Conservation (phyloP, 306 rosid genomes). For the Cucurbita argyrosperma region DNA sequence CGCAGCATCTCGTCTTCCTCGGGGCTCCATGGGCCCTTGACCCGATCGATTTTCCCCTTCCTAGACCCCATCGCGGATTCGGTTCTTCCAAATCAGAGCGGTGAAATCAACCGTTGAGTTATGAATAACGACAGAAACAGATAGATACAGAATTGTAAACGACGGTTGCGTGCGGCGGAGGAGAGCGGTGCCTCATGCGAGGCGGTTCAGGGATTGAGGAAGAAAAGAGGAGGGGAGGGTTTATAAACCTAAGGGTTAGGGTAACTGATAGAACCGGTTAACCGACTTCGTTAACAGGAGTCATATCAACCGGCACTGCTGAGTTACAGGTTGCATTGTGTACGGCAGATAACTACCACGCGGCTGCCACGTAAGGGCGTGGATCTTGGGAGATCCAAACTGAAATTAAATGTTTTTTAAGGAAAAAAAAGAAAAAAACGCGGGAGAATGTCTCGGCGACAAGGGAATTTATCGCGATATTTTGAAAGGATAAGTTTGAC, state of each 20-base stretch:
- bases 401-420: constrained; percentile 9
- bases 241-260: constrained; percentile 26
- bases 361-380: constrained; percentile 20
- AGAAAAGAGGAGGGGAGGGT: not conserved
- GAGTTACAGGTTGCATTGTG: constrained; percentile 15
- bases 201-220: not conserved
- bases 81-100: not conserved
- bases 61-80: constrained; percentile 12
- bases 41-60: constrained; percentile 21
- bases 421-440: not conserved
- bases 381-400: constrained; percentile 10
- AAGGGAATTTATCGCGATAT: not conserved
- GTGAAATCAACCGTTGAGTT: not conserved
- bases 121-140: not conserved
- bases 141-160: not conserved
- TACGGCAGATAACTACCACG: constrained; percentile 25
- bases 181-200: not conserved
- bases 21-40: constrained; percentile 45
- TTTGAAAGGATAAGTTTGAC: not conserved
- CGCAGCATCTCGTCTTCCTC: constrained; percentile 36
- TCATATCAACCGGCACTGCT: constrained; percentile 17
- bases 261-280: constrained; percentile 32
- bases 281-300: constrained; percentile 20
- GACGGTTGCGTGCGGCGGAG: not conserved
- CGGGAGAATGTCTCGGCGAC: constrained; percentile 15